Base-by-base conservation (phyloP, 2,329 filamentous ascomycete species). In the Penicillium brevicompactum region DNA sequence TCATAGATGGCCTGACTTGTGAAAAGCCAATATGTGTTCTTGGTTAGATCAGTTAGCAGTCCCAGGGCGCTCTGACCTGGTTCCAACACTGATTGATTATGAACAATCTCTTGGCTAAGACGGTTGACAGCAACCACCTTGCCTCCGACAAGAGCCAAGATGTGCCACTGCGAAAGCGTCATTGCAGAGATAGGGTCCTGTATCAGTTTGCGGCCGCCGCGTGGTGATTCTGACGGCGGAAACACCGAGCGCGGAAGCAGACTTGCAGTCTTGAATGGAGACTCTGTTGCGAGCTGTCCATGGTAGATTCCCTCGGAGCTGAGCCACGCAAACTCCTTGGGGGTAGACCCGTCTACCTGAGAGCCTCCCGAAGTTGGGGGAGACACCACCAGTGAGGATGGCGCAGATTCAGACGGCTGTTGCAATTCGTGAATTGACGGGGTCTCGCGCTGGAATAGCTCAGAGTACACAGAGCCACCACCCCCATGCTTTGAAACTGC, bases 21-120 rank as follows among this genome's bases (percentile, higher is more conserved):
- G 69, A 97, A 96, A 2, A 99, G 82, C 94, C 95, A 99, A 70
- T 93, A 97, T 0, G 94, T 99, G 68, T 93, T 95, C 79, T 97
- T 96, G 72, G 94, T 93, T 57, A 89, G 84, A 73, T 99, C 94
- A 8, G 93, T 87, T 48, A 92, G 88, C 16, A 99, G 83, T 0
- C 90, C 92, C n/a, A 99, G 78, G 4, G 88, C 86, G 65, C 82
- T 87, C 65, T 96, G 90, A 0, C 89, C 90, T 4, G 86, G 83
- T 52, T 93, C 89, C 13, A 97, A 80, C 4, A 99, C 88, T 21
- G 87, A 81, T 73, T 97, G 92, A 70, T 97, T 91, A 64, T 94
- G 95, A 1, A 96, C 89, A 46, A 93, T 81, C 49, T 87, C 85
- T 27, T 93, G 91, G 40, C 92, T 94, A 45, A 99, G 82, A 31